phyloP scores from a whole-genome alignment of 768 basidiomycete species.

The Suillus fuscotomentosus region DNA sequence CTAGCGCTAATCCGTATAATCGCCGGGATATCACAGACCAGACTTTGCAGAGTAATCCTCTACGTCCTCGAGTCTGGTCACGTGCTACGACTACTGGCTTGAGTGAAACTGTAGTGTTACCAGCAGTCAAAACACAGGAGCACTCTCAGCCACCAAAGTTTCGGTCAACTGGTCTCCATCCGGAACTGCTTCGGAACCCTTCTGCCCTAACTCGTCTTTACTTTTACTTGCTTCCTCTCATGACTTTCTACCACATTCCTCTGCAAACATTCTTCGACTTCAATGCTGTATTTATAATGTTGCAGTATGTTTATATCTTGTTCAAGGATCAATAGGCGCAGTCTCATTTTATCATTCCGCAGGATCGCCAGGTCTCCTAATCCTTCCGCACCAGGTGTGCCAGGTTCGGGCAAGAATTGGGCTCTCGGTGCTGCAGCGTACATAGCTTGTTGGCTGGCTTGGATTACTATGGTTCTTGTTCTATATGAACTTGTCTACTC shows the following conservation, averaged over 20 bases:
- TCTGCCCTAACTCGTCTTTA: slow-evolving; percentile 52
- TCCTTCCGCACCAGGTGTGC: slow-evolving; percentile 63
- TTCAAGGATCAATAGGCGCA: background rate
- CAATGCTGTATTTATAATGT: slow-evolving; percentile 78
- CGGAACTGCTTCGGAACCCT: slow-evolving; percentile 65
- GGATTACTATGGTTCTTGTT: slow-evolving; percentile 70
- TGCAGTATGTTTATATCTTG: slow-evolving; percentile 62
- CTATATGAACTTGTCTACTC: slow-evolving; percentile 78
- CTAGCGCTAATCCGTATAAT: slow-evolving; percentile 30
- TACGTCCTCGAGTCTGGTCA: slow-evolving; percentile 55
- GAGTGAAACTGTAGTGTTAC: slow-evolving; percentile 44
- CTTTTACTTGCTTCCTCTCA: slow-evolving; percentile 68
- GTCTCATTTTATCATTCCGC: slow-evolving; percentile 4
- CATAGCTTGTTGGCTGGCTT: slow-evolving; percentile 75
- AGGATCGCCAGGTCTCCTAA: slow-evolving; percentile 79
- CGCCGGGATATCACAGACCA: slow-evolving; percentile 52
- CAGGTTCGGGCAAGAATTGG: slow-evolving; percentile 78
- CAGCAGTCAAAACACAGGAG: slow-evolving; percentile 30
- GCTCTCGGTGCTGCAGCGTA: slow-evolving; percentile 81
- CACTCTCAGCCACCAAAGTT: slow-evolving; percentile 61
- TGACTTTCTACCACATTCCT: slow-evolving; percentile 70
- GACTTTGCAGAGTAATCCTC: slow-evolving; percentile 39
- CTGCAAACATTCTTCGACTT: slow-evolving; percentile 88
- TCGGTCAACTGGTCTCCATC: slow-evolving; percentile 61
- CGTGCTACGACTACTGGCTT: slow-evolving; percentile 48